Conservation (phyloP, 805 yeast species). For the Lipomyces sp. region DNA sequence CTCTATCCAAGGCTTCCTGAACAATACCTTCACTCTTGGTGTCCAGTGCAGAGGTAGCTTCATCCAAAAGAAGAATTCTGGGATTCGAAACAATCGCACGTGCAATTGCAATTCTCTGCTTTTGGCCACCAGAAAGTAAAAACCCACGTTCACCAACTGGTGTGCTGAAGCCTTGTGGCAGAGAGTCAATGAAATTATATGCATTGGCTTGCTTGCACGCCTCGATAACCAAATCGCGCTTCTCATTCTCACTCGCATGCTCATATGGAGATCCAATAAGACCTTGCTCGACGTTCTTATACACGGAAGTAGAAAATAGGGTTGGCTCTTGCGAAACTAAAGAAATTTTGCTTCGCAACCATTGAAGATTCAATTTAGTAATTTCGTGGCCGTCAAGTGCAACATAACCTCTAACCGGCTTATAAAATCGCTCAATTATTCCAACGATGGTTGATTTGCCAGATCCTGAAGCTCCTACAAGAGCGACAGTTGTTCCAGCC, state of each 20-base stretch:
- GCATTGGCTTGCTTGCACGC: slow-evolving; percentile 56
- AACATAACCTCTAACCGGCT: slow-evolving; percentile 69
- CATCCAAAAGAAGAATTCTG: slow-evolving; percentile 56
- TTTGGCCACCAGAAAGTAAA: slow-evolving; percentile 66
- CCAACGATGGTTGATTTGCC: slow-evolving; percentile 91
- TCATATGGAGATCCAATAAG: slow-evolving; percentile 40
- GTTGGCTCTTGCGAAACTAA: slow-evolving; percentile 98
- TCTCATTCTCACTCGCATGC: slow-evolving; percentile 39
- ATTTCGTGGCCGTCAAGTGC: slow-evolving; percentile 83
- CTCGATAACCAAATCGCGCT: slow-evolving; percentile 39
- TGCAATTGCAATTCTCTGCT: slow-evolving; percentile 63
- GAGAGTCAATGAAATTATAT: slow-evolving; percentile 45
- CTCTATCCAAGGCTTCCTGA: slow-evolving; percentile 47
- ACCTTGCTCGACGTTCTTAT: slow-evolving; percentile 79
- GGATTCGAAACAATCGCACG: slow-evolving; percentile 58
- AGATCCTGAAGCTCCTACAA: slow-evolving; percentile 94
- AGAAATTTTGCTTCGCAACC: slow-evolving; percentile 73
- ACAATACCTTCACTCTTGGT: slow-evolving; percentile 60
- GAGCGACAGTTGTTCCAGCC: slow-evolving; percentile 86
- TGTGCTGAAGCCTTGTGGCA: slow-evolving; percentile 52
- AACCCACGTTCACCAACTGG: slow-evolving; percentile 54
- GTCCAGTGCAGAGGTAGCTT: slow-evolving; percentile 66
- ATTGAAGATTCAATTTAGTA: slow-evolving; percentile 63
- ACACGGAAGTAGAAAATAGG: slow-evolving; percentile 77
- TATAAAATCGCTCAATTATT: slow-evolving; percentile 83